A percentile compares a stretch with the other conserved stretches of the same genome.
phyloP scores from a whole-genome alignment of 805 yeast species.

The Saccharomycopsis oosterbeekiorum region DNA sequence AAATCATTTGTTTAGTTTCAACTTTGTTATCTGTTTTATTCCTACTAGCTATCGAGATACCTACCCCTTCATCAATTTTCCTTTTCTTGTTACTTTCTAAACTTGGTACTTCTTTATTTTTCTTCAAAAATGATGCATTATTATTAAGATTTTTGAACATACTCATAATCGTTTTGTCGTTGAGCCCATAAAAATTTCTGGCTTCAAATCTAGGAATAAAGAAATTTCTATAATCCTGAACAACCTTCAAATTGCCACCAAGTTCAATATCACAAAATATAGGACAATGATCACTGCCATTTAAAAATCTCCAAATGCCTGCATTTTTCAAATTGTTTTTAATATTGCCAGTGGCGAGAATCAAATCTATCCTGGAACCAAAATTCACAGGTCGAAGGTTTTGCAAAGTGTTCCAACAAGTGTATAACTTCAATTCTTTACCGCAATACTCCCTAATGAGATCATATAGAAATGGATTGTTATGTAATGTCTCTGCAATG shows the following conservation, averaged over 20 bases:
- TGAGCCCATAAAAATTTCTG: constrained; percentile 34
- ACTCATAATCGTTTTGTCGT: constrained; percentile 19
- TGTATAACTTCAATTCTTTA: constrained; percentile 53
- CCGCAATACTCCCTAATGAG: constrained; percentile 49
- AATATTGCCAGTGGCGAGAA: constrained; percentile 40
- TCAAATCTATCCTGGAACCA: constrained; percentile 83
- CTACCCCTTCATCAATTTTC: background rate
- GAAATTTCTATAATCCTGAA: background rate
- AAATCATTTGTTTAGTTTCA: constrained; percentile 4
- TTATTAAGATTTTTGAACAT: constrained; percentile 18
- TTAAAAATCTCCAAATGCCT: constrained; percentile 52
- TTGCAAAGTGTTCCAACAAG: constrained; percentile 83
- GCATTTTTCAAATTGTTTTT: constrained; percentile 29
- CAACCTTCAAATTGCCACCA: background rate
- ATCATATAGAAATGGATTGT: constrained; percentile 42
- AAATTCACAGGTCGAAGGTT: constrained; percentile 71
- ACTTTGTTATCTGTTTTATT: background rate
- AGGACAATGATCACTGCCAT: constrained; percentile 96
- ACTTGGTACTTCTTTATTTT: background rate
- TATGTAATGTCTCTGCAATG: constrained; percentile 23
- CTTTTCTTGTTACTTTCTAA: background rate
- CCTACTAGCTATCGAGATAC: background rate
- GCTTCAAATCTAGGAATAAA: constrained; percentile 43
- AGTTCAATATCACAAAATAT: constrained; percentile 56
- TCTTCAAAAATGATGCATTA: constrained; percentile 9